These are phyloP conservation scores for Penicillium verhagenii DNA, from an alignment of 495 filamentous ascomycete species.

Conservation along the genomic window DNA sequence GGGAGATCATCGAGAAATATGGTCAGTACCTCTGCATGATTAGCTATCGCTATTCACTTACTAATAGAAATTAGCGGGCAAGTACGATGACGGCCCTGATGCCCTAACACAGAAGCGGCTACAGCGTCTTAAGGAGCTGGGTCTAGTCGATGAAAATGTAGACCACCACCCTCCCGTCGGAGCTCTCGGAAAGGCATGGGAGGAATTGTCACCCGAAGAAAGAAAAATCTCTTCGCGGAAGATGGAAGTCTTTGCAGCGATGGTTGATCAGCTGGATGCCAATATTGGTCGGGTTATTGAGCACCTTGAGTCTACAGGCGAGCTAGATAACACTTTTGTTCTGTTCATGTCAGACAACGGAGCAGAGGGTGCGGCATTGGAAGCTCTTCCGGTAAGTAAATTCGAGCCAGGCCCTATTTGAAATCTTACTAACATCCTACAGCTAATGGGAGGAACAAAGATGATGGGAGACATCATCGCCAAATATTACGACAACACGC, in stretches of 20 bases:
- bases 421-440: background rate
- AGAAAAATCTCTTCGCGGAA: slow-evolving; percentile 39
- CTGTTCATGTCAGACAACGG: slow-evolving; percentile 66
- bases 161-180: slow-evolving; percentile 27
- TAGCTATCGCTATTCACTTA: background rate
- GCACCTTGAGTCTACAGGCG: slow-evolving; percentile 47
- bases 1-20: slow-evolving; percentile 32
- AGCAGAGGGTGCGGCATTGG: slow-evolving; percentile 50
- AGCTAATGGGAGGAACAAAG: slow-evolving; percentile 1
- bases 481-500: slow-evolving; percentile 57
- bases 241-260: slow-evolving; percentile 54
- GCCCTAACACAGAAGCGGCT: slow-evolving; percentile 31
- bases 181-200: slow-evolving; percentile 4
- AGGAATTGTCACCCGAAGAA: slow-evolving; percentile 6
- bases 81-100: slow-evolving; percentile 39
- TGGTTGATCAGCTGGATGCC: slow-evolving; percentile 53
- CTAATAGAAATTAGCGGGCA: slow-evolving; percentile 10
- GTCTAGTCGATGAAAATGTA: slow-evolving; percentile 32
- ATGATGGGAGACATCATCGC: slow-evolving; percentile 11
- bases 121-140: slow-evolving; percentile 33
- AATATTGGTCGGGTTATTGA: slow-evolving; percentile 48
- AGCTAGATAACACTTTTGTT: slow-evolving; percentile 57
- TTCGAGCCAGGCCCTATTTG: background rate
- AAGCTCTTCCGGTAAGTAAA: slow-evolving; percentile 4
- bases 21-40: too few relatives aligned